phyloP scores from a whole-genome alignment of 2,329 filamentous ascomycete species.

The Zasmidium angulare region DNA sequence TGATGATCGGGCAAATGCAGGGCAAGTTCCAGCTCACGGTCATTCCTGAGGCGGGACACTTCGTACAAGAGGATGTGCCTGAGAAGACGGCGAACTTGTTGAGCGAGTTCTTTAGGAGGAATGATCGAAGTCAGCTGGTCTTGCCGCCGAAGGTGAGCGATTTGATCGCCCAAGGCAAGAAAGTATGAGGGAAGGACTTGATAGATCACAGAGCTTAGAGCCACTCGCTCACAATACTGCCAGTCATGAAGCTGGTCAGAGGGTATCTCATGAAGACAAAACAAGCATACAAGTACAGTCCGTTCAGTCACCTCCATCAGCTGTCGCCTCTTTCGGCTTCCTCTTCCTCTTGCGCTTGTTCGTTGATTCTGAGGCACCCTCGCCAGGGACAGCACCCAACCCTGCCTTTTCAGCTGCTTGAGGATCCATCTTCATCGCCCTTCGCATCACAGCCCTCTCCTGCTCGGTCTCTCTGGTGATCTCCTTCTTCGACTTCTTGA shows the following conservation, averaged over 20 bases:
- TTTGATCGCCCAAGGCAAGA: constrained; percentile 50
- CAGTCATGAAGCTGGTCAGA: background rate
- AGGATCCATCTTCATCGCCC: constrained; percentile 29
- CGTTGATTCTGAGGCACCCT: constrained; percentile 13
- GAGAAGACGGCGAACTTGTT: constrained; percentile 83
- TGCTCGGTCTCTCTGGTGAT: constrained; percentile 22
- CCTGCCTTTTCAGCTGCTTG: constrained; percentile 27
- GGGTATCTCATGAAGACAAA: background rate
- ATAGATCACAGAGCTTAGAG: too few species aligned
- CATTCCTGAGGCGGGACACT: constrained; percentile 92
- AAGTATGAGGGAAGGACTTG: too few species aligned
- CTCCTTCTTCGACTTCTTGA: constrained; percentile 67
- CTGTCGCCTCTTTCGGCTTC: constrained; percentile 21
- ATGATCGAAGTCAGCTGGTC: constrained; percentile 80
- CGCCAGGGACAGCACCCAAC: background rate
- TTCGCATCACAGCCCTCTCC: constrained; percentile 22
- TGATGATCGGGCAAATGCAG: constrained; percentile 97
- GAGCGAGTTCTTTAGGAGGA: constrained; percentile 87
- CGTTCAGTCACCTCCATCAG: background rate
- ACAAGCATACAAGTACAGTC: background rate
- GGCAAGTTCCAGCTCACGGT: constrained; percentile 96
- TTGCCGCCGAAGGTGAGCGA: constrained; percentile 82
- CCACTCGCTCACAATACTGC: too few species aligned
- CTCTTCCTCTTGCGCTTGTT: constrained; percentile 25
- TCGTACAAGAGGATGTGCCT: constrained; percentile 92